phyloP scores from a whole-genome alignment of 129 eudicot species.

The Rutidosis leptorrhynchoides region DNA sequence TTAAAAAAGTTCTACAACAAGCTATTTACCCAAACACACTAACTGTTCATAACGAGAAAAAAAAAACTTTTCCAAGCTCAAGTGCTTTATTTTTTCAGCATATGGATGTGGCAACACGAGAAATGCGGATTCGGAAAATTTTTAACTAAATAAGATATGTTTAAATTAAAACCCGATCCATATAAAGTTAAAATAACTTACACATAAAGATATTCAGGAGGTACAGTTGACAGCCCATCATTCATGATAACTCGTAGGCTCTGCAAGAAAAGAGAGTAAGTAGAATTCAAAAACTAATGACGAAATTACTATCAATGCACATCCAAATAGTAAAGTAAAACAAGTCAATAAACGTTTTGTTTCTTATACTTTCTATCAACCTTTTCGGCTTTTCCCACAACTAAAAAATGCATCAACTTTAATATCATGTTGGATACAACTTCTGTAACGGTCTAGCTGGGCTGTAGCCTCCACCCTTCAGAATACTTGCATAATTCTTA shows the following conservation, averaged over 20 bases:
- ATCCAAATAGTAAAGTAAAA: background rate
- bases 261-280: slow-evolving; percentile 38
- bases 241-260: slow-evolving; percentile 96
- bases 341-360: background rate
- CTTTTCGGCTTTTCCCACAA: slow-evolving; percentile 6
- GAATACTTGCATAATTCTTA: background rate
- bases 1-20: background rate
- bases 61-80: background rate
- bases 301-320: background rate
- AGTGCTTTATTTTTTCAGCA: slow-evolving; percentile 4
- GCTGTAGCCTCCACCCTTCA: slow-evolving; percentile 4
- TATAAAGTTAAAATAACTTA: slow-evolving; percentile 41
- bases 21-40: background rate
- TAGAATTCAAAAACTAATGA: slow-evolving; percentile 15
- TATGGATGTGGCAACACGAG: slow-evolving; percentile 6
- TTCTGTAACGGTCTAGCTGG: slow-evolving; percentile 6
- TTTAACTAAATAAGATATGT: background rate
- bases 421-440: background rate
- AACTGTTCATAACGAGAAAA: background rate
- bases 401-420: slow-evolving; percentile 6
- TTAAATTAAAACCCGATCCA: background rate
- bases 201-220: slow-evolving; percentile 84
- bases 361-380: background rate
- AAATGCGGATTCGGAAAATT: slow-evolving; percentile 9
- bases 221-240: slow-evolving; percentile 86